phyloP scores from a whole-genome alignment of 495 filamentous ascomycete genomes.

The Penicillium crystallinum region DNA sequence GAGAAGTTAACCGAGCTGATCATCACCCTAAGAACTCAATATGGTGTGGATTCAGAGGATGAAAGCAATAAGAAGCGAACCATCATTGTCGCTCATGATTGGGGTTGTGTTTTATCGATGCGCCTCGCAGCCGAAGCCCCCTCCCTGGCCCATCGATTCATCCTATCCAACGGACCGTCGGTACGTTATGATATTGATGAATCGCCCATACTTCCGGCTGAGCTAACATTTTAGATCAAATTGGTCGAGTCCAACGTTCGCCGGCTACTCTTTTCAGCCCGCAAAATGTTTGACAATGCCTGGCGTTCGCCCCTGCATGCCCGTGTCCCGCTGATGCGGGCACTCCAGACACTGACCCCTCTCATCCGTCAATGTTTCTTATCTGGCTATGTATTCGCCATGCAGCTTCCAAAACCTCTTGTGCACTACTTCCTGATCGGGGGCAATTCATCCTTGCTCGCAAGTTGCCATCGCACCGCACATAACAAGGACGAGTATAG shows the following conservation, averaged over 20 bases:
- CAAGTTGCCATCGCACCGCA: conserved; percentile 26
- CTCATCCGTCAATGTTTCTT: conserved; percentile 34
- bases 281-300: conserved; percentile 45
- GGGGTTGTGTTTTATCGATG: conserved; percentile 49
- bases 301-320: conserved; percentile 35
- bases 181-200: conserved; percentile 29
- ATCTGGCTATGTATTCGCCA: conserved; percentile 48
- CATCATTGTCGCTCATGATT: conserved; percentile 52
- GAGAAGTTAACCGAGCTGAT: conserved; percentile 49
- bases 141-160: conserved; percentile 48
- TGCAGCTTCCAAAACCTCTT: conserved; percentile 40
- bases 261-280: conserved; percentile 32
- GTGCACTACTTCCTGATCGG: conserved; percentile 34
- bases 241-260: conserved; percentile 28
- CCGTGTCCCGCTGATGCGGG: conserved; percentile 35
- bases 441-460: conserved; percentile 42
- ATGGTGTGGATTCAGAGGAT: conserved; percentile 33
- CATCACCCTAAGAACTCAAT: conserved; percentile 39
- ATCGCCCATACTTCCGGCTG: too few relatives aligned
- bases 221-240: conserved; percentile 20
- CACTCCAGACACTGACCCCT: conserved; percentile 33
- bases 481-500: conserved; percentile 25
- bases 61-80: conserved; percentile 30
- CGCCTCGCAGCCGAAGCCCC: conserved; percentile 52
- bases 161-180: conserved; percentile 44